Conservation (phyloP, 345 rosid genomes). For the Gossypium thurberi region DNA sequence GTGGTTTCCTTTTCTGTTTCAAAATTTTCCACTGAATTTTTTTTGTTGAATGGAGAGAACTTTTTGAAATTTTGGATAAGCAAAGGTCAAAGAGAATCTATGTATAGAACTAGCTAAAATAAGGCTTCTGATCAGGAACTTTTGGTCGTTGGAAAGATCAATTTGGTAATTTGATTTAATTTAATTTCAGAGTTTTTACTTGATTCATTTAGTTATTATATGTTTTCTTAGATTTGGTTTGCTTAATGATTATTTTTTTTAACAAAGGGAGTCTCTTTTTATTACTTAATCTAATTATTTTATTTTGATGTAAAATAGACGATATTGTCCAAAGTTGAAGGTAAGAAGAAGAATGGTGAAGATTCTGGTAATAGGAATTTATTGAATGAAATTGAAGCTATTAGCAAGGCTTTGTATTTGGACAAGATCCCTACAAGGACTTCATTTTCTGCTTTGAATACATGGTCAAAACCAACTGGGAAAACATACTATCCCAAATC, state of each 20-base stretch:
- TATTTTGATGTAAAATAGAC: slow-evolving; percentile 7
- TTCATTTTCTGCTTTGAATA: slow-evolving; percentile 23
- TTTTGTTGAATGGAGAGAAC: not conserved
- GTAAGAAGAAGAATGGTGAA: slow-evolving; percentile 45
- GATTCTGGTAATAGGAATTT: slow-evolving; percentile 48
- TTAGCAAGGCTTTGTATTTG: slow-evolving; percentile 64
- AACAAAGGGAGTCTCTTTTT: not conserved
- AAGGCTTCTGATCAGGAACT: slow-evolving; percentile 15
- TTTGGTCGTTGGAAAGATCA: slow-evolving; percentile 12
- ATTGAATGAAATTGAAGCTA: slow-evolving; percentile 62
- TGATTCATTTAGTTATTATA: not conserved
- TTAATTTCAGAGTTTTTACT: not conserved
- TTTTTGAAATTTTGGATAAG: slow-evolving; percentile 1
- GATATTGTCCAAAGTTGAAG: slow-evolving; percentile 48
- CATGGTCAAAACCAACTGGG: slow-evolving; percentile 37
- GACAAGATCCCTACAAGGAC: slow-evolving; percentile 38
- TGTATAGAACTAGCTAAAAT: slow-evolving; percentile 7
- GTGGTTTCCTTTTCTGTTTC: not conserved
- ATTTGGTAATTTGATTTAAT: slow-evolving; percentile 7
- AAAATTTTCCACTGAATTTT: not conserved
- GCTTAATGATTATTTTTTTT: not conserved
- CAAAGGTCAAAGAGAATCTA: slow-evolving; percentile 6
- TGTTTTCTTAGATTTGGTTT: not conserved
- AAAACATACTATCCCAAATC: slow-evolving; percentile 32
- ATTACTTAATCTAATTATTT: not conserved